Base-by-base conservation (phyloP, 1,284 basidiomycete species). In the Rhodofomes roseus region DNA sequence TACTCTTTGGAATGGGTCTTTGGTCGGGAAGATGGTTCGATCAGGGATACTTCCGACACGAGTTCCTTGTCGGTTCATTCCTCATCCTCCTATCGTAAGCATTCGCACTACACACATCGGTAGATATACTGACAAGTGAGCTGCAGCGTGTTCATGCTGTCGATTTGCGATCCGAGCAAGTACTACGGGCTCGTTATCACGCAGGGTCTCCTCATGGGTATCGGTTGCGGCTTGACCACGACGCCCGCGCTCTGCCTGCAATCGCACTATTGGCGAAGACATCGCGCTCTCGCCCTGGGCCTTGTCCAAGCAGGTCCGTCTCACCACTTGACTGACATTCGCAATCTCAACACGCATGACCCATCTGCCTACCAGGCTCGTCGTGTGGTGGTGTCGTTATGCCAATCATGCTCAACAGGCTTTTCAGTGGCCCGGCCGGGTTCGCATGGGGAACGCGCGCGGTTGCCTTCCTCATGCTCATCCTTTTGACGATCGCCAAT, bases 341-440 rank as follows among this genome's bases (percentile, higher is more conserved):
- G 79, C 18, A 72, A 14, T 16, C 37, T 39, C 14, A 79, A 18
- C 61, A 80, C 5, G 79, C 77, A 2, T 75, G 82, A 63, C 80
- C 80, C 18, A 72, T 82, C 37, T 77, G 76, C 20, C 69, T 76
- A 29, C 68, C 71, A 16, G 74, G 75, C 68, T 66, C 65, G 12
- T 62, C 65, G 7, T 29, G 63, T 27, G 66, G 66, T 18, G 80
- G 78, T 5, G 73, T 79, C 37, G 61, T 83, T 27, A 78, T 81
- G 59, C 79, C 81, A 2, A 79, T 84, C 60, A 79, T 83, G 74
- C 76, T 84, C 16, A 81, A 83, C 55, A 31, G 39, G 5, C 41
- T 56, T 16, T 44, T 56, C 43, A 29, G 91, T 68, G 78, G 89
- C 41, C 77, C 44, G 60, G 40, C 40, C 2, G 55, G 55, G 25